These are phyloP conservation scores for Suillus ampliporus DNA, from an alignment of 768 basidiomycete genomes.

Conservation along the genomic window DNA sequence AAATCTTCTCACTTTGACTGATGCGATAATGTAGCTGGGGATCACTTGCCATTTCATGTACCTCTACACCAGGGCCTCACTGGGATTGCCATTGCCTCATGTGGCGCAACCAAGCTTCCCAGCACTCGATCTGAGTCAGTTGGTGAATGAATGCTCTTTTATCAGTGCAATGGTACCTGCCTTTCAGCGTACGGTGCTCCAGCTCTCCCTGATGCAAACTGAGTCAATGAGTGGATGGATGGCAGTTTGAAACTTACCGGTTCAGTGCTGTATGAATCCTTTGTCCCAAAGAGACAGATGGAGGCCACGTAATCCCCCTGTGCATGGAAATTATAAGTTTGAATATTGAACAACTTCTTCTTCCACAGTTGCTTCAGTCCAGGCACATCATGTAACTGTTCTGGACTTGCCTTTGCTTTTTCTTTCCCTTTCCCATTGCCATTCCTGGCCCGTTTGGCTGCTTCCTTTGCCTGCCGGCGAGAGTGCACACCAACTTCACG, in stretches of 20 bases:
- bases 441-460: no score
- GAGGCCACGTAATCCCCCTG: slow-evolving; percentile 35
- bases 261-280: slow-evolving; percentile 39
- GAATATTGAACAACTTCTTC: slow-evolving; percentile 27
- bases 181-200: slow-evolving; percentile 17
- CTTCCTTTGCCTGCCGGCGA: slow-evolving; percentile 26
- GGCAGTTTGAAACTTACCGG: slow-evolving; percentile 23
- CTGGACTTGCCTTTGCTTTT: no score
- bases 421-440: no score
- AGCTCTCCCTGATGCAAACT: slow-evolving; percentile 26
- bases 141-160: neutral
- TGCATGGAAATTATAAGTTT: slow-evolving; percentile 39
- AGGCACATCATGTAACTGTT: no score
- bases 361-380: no score
- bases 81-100: neutral
- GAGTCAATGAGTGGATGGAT: no score
- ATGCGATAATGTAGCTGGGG: no score
- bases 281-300: slow-evolving; percentile 37
- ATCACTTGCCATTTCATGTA: no score
- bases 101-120: neutral
- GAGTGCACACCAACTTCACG: slow-evolving; percentile 8
- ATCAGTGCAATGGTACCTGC: slow-evolving; percentile 13
- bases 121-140: neutral
- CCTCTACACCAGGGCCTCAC: no score
- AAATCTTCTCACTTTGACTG: no score